Evolutionary conservation across 2,329 filamentous ascomycete species (phyloP), one percentile per base, ranked within the genome.

Genomic region (Microdochium trichocladiopsis): DNA sequence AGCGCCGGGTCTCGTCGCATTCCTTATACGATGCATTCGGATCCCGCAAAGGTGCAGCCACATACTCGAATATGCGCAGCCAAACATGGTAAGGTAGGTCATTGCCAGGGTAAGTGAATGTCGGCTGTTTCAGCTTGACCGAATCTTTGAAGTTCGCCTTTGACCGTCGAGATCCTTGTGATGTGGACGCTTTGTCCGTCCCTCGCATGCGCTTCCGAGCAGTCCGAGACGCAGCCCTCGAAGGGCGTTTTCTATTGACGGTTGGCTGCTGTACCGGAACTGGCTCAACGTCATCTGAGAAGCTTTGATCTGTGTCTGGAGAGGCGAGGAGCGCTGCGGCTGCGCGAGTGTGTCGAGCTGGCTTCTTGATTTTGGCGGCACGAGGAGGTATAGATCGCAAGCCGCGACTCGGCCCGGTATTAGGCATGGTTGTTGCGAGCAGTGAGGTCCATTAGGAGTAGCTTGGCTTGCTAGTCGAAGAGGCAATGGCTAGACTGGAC

Each of bases 51-150:
- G 83, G 80, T 49, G 76, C 69, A 2, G 86, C 82, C 11, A 88
- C 84, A 64, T 82, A 83, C 48, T 79, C 70, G 62, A 95, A 90
- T 37, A 94, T 82, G 51, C 83, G 77, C 23, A 83, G 71, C 57
- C 91, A 82, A 16, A 90, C 76, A 48, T 84, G 77, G 59, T 90
- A 88, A 1, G 86, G 83, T 22, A 90, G 55, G 2, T 50, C 37
- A 56, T 58, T 74, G 22, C 73, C 76, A 53, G 75, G 72, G 81
- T 80, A 88, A 37, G 76, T 69, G 14, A 79, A 79, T 48, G 81
- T 76, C 60, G 53, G 59, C 18, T 52, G 36, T 4, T 47, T 21
- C 18, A 33, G 33, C 50, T 16, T 51, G n/a, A n/a, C n/a, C n/a
- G n/a, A n/a, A 11, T 43, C 23, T 11, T 48, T 41, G 43, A 47